A percentile compares a stretch with the other conserved stretches of the same genome.
Evolutionary conservation across 768 basidiomycete genomes (phyloP).

Genomic region (Clitopilus passeckerianus): DNA sequence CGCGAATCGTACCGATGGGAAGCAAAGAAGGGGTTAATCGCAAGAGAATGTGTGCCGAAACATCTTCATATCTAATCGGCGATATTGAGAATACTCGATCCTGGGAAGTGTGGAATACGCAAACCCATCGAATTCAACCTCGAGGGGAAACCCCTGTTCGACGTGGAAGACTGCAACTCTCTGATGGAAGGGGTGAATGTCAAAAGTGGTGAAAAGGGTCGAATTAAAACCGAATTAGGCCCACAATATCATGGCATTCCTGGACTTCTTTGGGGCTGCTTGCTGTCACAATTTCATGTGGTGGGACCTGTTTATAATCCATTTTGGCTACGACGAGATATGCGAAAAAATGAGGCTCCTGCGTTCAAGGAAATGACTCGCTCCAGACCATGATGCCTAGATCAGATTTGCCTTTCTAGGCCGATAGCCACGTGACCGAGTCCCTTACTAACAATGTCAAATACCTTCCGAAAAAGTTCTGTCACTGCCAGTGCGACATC

Average conservation of each 20-base stretch:
- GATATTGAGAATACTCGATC: background rate
- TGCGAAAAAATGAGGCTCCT: background rate
- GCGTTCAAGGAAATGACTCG: background rate
- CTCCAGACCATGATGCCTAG: background rate
- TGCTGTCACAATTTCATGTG: conserved; percentile 56
- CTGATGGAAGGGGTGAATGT: conserved; percentile 11
- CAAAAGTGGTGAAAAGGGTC: background rate
- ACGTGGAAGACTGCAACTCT: conserved; percentile 54
- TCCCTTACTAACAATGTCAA: conserved; percentile 6
- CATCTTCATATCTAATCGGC: conserved; percentile 53
- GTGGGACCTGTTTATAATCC: conserved; percentile 17
- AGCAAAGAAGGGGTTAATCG: conserved; percentile 54
- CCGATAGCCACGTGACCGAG: conserved; percentile 10
- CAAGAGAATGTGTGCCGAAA: conserved; percentile 67
- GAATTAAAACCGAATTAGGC: background rate
- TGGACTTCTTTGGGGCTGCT: conserved; percentile 45
- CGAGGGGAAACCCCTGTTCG: conserved; percentile 70
- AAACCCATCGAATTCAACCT: conserved; percentile 74
- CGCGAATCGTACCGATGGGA: conserved; percentile 72
- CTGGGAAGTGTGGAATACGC: conserved; percentile 8
- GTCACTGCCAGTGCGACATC: background rate
- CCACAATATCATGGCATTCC: conserved; percentile 61
- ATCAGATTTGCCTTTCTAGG: background rate
- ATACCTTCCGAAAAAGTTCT: conserved; percentile 9
- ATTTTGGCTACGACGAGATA: background rate